A percentile compares a stretch with the other conserved stretches of the same genome.
phyloP scores from a whole-genome alignment of 345 rosid species.

The Bruguiera gymnorhiza region DNA sequence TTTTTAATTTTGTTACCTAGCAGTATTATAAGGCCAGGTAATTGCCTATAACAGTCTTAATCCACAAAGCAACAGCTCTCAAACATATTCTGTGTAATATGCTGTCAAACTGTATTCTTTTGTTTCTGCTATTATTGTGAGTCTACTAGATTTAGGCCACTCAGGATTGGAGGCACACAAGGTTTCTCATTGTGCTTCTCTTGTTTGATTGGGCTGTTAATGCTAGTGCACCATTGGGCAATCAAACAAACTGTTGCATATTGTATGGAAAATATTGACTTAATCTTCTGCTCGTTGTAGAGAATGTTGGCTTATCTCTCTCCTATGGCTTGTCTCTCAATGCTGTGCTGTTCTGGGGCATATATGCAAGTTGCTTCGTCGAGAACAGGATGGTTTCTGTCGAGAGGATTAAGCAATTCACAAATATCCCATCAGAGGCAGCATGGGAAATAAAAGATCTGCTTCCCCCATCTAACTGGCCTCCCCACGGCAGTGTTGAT shows the following conservation, averaged over 20 bases:
- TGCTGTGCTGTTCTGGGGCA: conserved; percentile 66
- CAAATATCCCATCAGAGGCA: conserved; percentile 74
- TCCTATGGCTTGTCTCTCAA: conserved; percentile 92
- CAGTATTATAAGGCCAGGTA: conserved; percentile 82
- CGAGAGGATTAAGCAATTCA: conserved; percentile 89
- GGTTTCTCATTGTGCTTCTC: no score
- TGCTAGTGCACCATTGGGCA: no score
- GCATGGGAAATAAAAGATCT: conserved; percentile 62
- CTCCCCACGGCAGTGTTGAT: conserved; percentile 62
- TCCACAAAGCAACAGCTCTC: neutral
- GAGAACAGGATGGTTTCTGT: conserved; percentile 92
- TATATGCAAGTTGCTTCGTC: conserved; percentile 80
- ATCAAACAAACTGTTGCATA: neutral
- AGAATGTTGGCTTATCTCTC: conserved; percentile 82
- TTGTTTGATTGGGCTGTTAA: no score
- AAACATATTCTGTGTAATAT: neutral
- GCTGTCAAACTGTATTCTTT: neutral
- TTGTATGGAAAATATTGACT: neutral
- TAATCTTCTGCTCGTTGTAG: conserved; percentile 35
- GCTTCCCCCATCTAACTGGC: conserved; percentile 75
- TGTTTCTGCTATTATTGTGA: neutral
- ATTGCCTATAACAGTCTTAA: neutral
- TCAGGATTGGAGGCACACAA: no score
- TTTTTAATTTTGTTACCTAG: conserved; percentile 82
- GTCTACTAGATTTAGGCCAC: no score